These are phyloP conservation scores for Gossypium stocksii DNA, from an alignment of 345 rosid species.

Conservation along the genomic window DNA sequence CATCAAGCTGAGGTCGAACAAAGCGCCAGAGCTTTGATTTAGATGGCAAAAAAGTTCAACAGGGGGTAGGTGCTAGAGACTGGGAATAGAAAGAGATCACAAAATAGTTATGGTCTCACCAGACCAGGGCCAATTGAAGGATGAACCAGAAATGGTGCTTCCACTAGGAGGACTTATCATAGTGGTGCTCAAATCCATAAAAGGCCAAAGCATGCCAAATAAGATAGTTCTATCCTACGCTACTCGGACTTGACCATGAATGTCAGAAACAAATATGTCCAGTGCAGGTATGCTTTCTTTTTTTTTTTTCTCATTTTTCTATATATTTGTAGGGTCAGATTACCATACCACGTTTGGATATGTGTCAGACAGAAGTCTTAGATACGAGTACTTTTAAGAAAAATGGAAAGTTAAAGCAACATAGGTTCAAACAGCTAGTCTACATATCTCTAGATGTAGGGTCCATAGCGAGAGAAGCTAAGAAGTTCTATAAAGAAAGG, in stretches of 20 bases:
- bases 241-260: background rate
- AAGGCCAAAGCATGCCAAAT: conserved; percentile 1
- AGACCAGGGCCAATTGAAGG: background rate
- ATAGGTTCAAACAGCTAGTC: background rate
- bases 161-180: background rate
- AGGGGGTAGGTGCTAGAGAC: background rate
- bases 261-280: background rate
- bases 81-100: background rate
- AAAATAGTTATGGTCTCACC: background rate
- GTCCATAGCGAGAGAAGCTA: background rate
- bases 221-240: background rate
- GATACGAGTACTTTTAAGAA: background rate
- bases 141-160: conserved; percentile 1
- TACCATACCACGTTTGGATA: background rate
- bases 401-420: background rate
- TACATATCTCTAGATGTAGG: background rate
- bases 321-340: background rate
- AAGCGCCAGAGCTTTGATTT: background rate
- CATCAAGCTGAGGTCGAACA: background rate
- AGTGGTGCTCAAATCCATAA: background rate
- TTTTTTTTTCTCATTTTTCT: background rate
- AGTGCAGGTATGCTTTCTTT: background rate
- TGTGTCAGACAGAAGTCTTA: background rate
- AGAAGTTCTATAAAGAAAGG: background rate
- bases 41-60: background rate